Evolutionary conservation across 257 asterid genomes (phyloP), one percentile per base, ranked within the genome.

Genomic region (Primulina huaijiensis): DNA sequence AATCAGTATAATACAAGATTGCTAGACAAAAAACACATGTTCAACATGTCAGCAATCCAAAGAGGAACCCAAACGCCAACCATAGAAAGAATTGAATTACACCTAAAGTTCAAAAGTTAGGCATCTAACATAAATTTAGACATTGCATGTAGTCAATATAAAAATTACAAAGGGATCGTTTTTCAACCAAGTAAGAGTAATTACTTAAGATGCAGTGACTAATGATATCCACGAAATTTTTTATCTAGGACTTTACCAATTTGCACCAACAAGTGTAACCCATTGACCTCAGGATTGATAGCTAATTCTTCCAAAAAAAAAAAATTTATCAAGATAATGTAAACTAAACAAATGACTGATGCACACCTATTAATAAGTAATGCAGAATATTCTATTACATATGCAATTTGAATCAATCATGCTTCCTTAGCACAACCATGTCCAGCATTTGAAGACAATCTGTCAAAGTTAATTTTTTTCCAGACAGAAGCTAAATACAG

Each of bases 1-100:
- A 68, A 78, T 64, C n/a, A 82, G 62, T 40, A 62, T 56, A 57
- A 21, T 53, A 68, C 43, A 69, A 52, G 50, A 77, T 67, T 69
- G 29, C n/a, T 37, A 29, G 64, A 74, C 75, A 19, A 52, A 30
- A 73, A 57, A 50, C 25, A 23, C 25, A 14, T 10, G 12, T 11
- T 59, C 58, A 17, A 65, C 62, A 35, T 50, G 21, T 68, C 70
- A 68, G 57, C 53, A 57, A 69, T 64, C 12, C 38, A 37, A 63
- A 62, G 56, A 67, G 29, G 59, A 62, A n/a, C 50, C 8, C 30
- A 55, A 72, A 29, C 60, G 14, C 1, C 17, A 72, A 29, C 69
- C 55, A 72, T 35, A 17, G 21, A 71, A 62, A 29, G 50, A 60
- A 79, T 33, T 72, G 68, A 29, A 30, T 30, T 67, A 73, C 58